phyloP scores from a whole-genome alignment of 805 yeast genomes.

The Vanderwaltozyma tropicalis region DNA sequence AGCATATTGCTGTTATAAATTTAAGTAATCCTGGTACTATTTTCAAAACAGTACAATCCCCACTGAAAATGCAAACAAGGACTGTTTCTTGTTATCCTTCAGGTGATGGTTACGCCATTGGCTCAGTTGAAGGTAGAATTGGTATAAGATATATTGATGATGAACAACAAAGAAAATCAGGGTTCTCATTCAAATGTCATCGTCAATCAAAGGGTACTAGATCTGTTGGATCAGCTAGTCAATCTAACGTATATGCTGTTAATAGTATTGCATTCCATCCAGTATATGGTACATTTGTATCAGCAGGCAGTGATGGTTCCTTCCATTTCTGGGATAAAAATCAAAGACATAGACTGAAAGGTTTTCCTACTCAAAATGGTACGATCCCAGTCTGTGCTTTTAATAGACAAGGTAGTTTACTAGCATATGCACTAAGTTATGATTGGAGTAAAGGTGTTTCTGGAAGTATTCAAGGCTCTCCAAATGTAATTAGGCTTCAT shows the following conservation, averaged over 20 bases:
- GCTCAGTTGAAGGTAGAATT: constrained; percentile 91
- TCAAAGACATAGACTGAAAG: constrained; percentile 75
- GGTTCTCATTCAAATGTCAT: constrained; percentile 92
- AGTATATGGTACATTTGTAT: constrained; percentile 76
- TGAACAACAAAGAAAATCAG: constrained; percentile 53
- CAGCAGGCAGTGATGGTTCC: constrained; percentile 95
- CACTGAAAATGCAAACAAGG: constrained; percentile 84
- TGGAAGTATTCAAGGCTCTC: constrained; percentile 63
- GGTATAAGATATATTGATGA: constrained; percentile 89
- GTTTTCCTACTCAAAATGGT: constrained; percentile 55
- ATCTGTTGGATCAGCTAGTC: constrained; percentile 39
- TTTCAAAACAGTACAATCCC: constrained; percentile 62
- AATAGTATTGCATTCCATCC: constrained; percentile 84
- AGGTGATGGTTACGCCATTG: constrained; percentile 88
- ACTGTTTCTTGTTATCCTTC: constrained; percentile 72
- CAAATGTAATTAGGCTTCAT: constrained; percentile 71
- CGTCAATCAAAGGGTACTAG: constrained; percentile 46
- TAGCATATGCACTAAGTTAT: constrained; percentile 86
- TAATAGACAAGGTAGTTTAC: constrained; percentile 71
- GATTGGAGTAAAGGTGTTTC: constrained; percentile 93
- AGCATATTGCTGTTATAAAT: constrained; percentile 68
- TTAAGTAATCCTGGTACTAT: constrained; percentile 73
- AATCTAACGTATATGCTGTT: constrained; percentile 65
- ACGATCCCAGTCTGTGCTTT: constrained; percentile 71
- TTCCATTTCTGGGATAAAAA: constrained; percentile 95